These are phyloP conservation scores for Phytophthora tubulina DNA, from an alignment of 352 stramenopile species.

Conservation along the genomic window DNA sequence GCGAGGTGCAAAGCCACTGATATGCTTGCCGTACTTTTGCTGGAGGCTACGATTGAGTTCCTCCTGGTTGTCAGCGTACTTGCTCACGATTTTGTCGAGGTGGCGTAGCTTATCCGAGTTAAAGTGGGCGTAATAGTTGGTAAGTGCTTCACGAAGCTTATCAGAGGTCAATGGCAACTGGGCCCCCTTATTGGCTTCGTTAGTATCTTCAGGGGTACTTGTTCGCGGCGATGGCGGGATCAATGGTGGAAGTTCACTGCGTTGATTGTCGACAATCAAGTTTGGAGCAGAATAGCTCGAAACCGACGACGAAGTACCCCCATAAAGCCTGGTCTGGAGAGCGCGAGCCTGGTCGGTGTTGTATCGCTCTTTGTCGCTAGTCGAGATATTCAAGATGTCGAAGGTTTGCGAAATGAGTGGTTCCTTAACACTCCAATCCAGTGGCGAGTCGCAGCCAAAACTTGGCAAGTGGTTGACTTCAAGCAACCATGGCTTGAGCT, in stretches of 20 bases:
- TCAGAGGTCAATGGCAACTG: conserved; percentile 37
- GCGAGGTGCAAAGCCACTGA: conserved; percentile 54
- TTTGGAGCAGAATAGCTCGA: conserved; percentile 26
- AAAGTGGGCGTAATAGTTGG: conserved; percentile 65
- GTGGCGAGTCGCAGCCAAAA: conserved; percentile 95
- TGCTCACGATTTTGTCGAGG: conserved; percentile 78
- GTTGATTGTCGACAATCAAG: conserved; percentile 39
- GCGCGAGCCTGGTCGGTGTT: conserved; percentile 70
- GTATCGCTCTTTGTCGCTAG: conserved; percentile 84
- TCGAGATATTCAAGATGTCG: conserved; percentile 84
- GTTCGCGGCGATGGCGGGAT: conserved; percentile 15
- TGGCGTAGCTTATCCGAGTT: conserved; percentile 66
- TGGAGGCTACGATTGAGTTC: conserved; percentile 69
- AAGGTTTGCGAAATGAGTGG: conserved; percentile 94
- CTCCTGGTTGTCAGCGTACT: conserved; percentile 73
- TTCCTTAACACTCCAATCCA: conserved; percentile 97
- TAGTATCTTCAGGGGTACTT: conserved; percentile 13
- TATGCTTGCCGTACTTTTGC: conserved; percentile 72
- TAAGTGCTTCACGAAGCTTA: conserved; percentile 54
- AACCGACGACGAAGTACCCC: conserved; percentile 20
- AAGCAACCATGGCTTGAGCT: conserved; percentile 96
- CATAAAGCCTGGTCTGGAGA: conserved; percentile 75
- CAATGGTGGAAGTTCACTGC: conserved; percentile 28
- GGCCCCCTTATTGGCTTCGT: conserved; percentile 27
- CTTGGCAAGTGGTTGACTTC: conserved; percentile 98